A percentile compares a stretch with the other conserved stretches of the same genome.
These are phyloP conservation scores for Nicotiana knightiana DNA, from an alignment of 257 asterid genomes.

Conservation along the genomic window DNA sequence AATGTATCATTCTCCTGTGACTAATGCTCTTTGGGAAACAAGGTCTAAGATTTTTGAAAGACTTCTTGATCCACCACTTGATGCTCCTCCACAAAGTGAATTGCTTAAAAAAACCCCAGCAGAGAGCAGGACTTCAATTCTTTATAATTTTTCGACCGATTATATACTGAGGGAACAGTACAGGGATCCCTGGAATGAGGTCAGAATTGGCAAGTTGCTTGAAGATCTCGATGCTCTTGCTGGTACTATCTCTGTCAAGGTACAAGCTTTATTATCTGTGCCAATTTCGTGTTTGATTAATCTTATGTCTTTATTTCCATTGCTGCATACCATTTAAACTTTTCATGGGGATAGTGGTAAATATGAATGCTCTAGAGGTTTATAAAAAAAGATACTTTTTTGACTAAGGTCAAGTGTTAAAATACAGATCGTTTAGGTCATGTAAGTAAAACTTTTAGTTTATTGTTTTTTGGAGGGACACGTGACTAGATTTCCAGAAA, in stretches of 20 bases:
- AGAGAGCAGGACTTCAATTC: constrained; percentile 57
- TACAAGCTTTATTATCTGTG: not conserved
- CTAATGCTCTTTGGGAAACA: constrained; percentile 88
- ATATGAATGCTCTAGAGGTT: not conserved
- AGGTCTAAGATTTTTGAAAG: constrained; percentile 77
- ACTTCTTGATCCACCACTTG: constrained; percentile 90
- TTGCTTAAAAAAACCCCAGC: constrained; percentile 59
- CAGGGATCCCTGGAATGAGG: constrained; percentile 97
- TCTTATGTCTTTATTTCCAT: not conserved
- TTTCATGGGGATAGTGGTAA: not conserved
- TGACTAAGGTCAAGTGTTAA: not conserved
- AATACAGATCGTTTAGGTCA: not conserved
- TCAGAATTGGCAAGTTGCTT: constrained; percentile 89
- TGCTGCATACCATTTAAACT: not conserved
- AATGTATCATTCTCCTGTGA: constrained; percentile 95
- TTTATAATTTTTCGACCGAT: constrained; percentile 69
- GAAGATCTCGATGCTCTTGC: constrained; percentile 99
- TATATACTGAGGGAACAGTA: constrained; percentile 81
- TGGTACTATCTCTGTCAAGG: constrained; percentile 92
- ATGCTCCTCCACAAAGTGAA: constrained; percentile 91
- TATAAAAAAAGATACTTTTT: not conserved
- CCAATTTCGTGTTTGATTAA: not conserved
- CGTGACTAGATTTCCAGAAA: not conserved
- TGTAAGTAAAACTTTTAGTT: not conserved
- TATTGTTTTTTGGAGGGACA: not conserved